Evolutionary conservation across 768 basidiomycete species (phyloP).

Genomic region (Termitomyces sp.): DNA sequence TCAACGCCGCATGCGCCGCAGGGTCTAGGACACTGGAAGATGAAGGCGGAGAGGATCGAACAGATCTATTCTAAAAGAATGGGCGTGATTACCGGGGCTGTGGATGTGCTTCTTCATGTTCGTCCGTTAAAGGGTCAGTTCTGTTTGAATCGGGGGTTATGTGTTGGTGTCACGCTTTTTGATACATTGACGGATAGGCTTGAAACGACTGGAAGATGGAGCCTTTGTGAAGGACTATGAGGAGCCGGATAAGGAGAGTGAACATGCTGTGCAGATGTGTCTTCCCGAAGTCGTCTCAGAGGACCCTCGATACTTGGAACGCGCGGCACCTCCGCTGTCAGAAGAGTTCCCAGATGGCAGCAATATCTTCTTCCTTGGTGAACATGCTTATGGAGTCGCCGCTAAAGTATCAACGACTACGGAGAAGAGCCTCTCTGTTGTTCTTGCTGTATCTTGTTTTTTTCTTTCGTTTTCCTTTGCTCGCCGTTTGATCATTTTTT

Average conservation of each 20-base stretch:
- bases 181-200: conserved; percentile 42
- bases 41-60: conserved; percentile 79
- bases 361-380: conserved; percentile 94
- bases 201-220: conserved; percentile 84
- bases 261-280: conserved; percentile 85
- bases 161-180: neutral
- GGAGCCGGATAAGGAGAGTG: conserved; percentile 70
- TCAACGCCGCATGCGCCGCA: conserved; percentile 70
- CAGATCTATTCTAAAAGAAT: conserved; percentile 81
- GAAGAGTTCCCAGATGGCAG: conserved; percentile 89
- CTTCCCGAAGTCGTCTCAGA: conserved; percentile 78
- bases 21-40: conserved; percentile 71
- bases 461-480: neutral
- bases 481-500: neutral
- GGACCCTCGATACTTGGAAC: conserved; percentile 84
- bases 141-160: neutral
- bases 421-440: conserved; percentile 67
- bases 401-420: conserved; percentile 80
- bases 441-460: conserved; percentile 66
- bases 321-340: conserved; percentile 71
- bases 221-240: conserved; percentile 97
- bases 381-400: conserved; percentile 93
- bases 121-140: conserved; percentile 79
- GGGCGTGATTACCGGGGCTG: conserved; percentile 78
- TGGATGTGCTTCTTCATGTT: conserved; percentile 85